Base-by-base conservation (phyloP, 2,329 filamentous ascomycete species). In the Fusarium clavum region DNA sequence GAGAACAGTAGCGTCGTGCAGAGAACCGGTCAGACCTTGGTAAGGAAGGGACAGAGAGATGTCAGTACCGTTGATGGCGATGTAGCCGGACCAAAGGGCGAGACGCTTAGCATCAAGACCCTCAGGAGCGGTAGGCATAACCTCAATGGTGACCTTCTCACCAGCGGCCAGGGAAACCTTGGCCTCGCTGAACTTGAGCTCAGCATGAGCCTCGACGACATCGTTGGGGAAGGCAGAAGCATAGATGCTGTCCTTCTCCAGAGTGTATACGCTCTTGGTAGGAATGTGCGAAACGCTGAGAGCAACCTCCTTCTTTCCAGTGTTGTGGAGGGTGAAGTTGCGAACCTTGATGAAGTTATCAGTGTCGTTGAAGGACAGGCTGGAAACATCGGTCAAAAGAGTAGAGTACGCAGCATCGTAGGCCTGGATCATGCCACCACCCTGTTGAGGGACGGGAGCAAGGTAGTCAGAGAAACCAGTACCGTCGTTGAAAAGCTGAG, bases 301-400 rank as follows among this genome's bases (percentile, higher is more conserved):
- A 6, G 83, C 85, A 54, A 88, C 75, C 1, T 80, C 76, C 32
- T 81, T 78, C 25, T 77, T 78, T 45, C 85, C 86, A 12, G 81
- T 80, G 81, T 91, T 91, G 70, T 78, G 82, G 70, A 91, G 81
- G 49, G 81, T 84, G 72, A 91, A 88, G 69, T 84, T 83, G 44
- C 83, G 79, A 9, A 78, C 79, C 24, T 80, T 76, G 49, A 78
- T 76, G 66, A 88, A 84, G 80, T 90, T 76, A 66, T 87, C 86
- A 1, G 88, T 88, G 75, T 91, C 89, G 74, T 91, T 90, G 80
- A 91, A 90, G 3, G 86, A 83, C n/a, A 91, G 77, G 74, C 84
- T 87, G 25, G 85, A 85, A 14, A 82, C 83, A 73, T 83, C 85
- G 24, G 90, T 78, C 22, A 87, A 71, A 1, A 84, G 85, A 2